Conservation (phyloP, 495 filamentous ascomycete species). For the Chaetomium fimeti region DNA sequence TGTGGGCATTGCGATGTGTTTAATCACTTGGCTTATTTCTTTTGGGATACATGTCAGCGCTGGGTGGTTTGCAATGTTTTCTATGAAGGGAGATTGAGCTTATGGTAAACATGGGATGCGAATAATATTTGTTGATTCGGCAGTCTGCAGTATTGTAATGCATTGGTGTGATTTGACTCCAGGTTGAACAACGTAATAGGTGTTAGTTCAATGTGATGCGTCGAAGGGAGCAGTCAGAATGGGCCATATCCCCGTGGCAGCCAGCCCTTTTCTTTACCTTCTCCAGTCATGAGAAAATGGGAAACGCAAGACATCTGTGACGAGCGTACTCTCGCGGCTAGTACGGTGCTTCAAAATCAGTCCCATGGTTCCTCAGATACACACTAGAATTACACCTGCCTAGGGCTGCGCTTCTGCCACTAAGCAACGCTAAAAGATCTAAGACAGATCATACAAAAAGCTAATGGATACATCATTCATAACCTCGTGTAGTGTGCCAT, state of each 20-base stretch:
- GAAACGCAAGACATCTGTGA: no score
- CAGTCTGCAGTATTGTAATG: background rate
- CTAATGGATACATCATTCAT: slow-evolving; percentile 16
- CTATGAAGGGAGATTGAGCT: background rate
- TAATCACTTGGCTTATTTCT: background rate
- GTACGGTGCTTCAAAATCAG: no score
- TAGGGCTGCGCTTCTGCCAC: background rate
- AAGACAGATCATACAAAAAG: slow-evolving; percentile 10
- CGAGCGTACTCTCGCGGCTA: no score
- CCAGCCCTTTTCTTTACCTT: no score
- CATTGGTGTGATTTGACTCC: background rate
- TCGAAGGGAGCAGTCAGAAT: no score
- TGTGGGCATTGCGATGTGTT: background rate
- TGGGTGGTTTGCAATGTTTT: background rate
- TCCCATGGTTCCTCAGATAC: background rate
- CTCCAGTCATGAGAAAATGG: no score
- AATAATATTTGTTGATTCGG: background rate
- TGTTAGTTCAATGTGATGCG: no score
- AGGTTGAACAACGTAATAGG: no score
- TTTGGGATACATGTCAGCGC: background rate
- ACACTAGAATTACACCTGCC: slow-evolving; percentile 16
- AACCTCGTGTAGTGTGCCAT: slow-evolving; percentile 18
- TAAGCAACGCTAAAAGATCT: slow-evolving; percentile 3
- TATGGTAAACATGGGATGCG: background rate
- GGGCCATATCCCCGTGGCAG: no score